Base-by-base conservation (phyloP, 2,329 filamentous ascomycete genomes). In the Arthrobotrys sinensis region DNA sequence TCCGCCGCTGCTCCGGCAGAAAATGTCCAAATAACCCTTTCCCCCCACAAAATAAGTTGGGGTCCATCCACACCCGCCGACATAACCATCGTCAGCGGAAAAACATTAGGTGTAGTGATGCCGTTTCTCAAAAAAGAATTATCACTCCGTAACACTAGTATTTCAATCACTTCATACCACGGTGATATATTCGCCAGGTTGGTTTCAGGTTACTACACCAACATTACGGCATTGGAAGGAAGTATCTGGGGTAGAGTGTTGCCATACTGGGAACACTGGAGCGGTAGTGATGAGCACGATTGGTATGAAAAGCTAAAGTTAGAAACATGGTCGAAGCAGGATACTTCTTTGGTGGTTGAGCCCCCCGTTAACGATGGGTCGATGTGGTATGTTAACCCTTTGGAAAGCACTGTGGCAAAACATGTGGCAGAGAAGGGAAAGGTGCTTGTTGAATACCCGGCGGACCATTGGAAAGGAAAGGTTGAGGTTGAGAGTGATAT, bases 381-480 rank as follows among this genome's bases (percentile, higher is more conserved):
- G 5, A 45, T 14, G 40, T 40, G 52, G 32, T n/a, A 11, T 19
- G 5, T 36, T 19, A 48, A 65, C 11, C 62, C 63, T 14, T 46
- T 75, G 36, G 43, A 50, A 6, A 34, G 60, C 14, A 16, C 52
- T 28, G 36, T 14, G 0, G 50, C 16, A 1, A 63, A 38, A 4
- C 70, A 75, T 63, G 34, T 36, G 5, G 43, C 63, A 1, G 14
- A 57, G 16, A 24, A 11, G 11, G 69, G 69, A 2, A 8, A 8
- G 19, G 45, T 67, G 16, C 14, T 14, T 16, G 63, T 68, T 38
- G 45, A 14, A 16, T 75, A 62, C 19, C 63, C 70, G 2, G 45
- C 12, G 1, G 63, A 28, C 12, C 21, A 36, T 32, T 75, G 70
- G 70, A 63, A 45, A 12, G 70, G 70, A 7, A 63, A 14, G 4